phyloP scores from a whole-genome alignment of 129 eudicot species.

The Heracleum sosnowskyi region DNA sequence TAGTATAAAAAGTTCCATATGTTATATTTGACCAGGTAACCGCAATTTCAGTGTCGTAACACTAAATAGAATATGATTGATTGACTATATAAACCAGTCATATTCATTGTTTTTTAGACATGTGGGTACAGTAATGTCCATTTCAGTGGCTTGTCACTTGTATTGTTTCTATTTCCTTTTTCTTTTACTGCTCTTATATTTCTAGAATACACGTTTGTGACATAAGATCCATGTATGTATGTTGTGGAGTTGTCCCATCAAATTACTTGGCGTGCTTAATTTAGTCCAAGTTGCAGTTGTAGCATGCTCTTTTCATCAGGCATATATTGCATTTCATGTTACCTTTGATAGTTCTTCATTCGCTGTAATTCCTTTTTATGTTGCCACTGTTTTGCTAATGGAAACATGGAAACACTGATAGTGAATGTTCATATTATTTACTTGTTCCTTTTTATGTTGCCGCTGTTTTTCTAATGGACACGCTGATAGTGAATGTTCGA shows the following conservation, averaged over 20 bases:
- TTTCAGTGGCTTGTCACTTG: background rate
- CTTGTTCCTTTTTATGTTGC: too few species aligned
- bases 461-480: background rate
- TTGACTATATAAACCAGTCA: background rate
- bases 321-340: background rate
- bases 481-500: background rate
- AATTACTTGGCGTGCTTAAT: background rate
- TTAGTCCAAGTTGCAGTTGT: background rate
- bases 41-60: background rate
- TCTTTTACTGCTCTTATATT: background rate
- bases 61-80: background rate
- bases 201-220: background rate
- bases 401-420: background rate
- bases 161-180: background rate
- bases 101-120: background rate
- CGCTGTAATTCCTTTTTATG: too few species aligned
- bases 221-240: background rate
- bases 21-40: background rate
- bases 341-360: background rate
- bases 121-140: background rate
- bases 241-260: background rate
- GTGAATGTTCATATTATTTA: background rate
- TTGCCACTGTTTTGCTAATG: background rate
- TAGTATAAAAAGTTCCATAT: background rate
- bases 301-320: background rate